These are phyloP conservation scores for Aristolochia californica DNA, from an alignment of 164 flowering plant genomes.

Conservation along the genomic window DNA sequence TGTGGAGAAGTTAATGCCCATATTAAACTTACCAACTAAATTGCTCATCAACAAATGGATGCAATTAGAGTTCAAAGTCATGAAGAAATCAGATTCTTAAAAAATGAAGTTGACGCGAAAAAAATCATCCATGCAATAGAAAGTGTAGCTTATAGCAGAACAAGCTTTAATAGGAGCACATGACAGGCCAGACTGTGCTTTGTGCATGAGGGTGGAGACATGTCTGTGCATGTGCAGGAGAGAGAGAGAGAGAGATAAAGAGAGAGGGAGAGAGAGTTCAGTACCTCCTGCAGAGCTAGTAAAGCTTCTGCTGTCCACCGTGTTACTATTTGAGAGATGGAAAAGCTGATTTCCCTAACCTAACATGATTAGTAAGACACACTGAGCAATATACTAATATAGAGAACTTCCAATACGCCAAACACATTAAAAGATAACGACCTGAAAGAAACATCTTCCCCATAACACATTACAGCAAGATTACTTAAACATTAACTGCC, in stretches of 20 bases:
- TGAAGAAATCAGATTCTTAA: no score
- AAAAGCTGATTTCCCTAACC: slow-evolving; percentile 4
- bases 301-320: slow-evolving; percentile 9
- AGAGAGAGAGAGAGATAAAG: no score
- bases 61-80: no score
- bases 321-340: neutral
- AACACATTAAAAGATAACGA: neutral
- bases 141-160: neutral
- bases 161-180: neutral
- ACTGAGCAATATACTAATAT: neutral
- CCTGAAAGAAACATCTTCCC: neutral
- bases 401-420: neutral
- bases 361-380: neutral
- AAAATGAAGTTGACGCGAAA: neutral
- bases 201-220: neutral
- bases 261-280: neutral
- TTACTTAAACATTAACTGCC: neutral
- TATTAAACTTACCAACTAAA: no score
- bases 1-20: no score
- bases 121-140: neutral
- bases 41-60: no score
- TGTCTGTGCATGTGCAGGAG: no score
- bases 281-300: slow-evolving; percentile 6
- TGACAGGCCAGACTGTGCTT: neutral
- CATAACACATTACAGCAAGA: neutral